Base-by-base conservation (phyloP, 78 protist species). In the Pigoraptor vietnamica region DNA sequence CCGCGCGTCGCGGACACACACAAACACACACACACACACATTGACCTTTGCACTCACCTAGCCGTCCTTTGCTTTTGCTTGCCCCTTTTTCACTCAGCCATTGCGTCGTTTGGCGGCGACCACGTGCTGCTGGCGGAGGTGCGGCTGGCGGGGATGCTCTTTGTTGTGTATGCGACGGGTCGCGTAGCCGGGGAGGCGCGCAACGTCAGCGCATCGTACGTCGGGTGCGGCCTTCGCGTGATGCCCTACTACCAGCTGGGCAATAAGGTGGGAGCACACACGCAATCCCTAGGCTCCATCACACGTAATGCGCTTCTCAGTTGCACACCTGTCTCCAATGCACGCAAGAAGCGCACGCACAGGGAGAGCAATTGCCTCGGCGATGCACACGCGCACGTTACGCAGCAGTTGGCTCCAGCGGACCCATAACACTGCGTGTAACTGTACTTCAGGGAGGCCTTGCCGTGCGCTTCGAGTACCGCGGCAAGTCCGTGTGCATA, bases 401-500 rank as follows among this genome's bases (percentile, higher is more conserved):
- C 67, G 29, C 67, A 48, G 29, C 67, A 21, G 14, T 14, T 48
- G 29, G 14, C 67, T 21, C 67, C 67, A 6, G 14, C 67, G 29
- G 6, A 48, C 67, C 67, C 67, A 14, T n/a, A n/a, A n/a, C n/a
- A 6, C 67, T 48, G 67, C 14, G 67, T 48, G 67, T 48, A 21
- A 21, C 6, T 48, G 67, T 21, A 21, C 29, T 14, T 6, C 67
- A 48, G 67, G 67, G 67, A 21, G 67, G 67, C 14, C 67, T 48
- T 48, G 67, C 67, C 14, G 67, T 48, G 67, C 67, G 67, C 29
- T 48, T 48, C 67, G 67, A 48, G 29, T 48, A 48, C 14, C 6
- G 14, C 29, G 67, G 67, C 6, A 48, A 48, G 67, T 48, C 67
- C 14, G 67, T 97, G 24, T 92, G 96, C 91, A 94, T 96, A 19